phyloP scores from a whole-genome alignment of 2,329 filamentous ascomycete species.

The Ascochyta viciae-villosae region DNA sequence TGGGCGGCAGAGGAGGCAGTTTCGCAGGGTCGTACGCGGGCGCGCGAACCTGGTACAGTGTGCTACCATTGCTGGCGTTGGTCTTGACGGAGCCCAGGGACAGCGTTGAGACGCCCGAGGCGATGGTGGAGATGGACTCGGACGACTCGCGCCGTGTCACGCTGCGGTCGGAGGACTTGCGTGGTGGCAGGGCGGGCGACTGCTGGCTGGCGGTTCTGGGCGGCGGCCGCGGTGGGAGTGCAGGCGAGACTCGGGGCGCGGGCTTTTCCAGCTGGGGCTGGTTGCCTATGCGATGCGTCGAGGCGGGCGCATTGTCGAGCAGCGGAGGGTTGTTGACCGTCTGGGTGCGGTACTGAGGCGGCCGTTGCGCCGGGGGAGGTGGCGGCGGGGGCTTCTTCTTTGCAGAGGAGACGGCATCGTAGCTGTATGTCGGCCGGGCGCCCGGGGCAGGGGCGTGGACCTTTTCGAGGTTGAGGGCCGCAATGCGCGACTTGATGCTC shows the following conservation, averaged over 20 bases:
- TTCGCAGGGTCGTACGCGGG: conserved; percentile 64
- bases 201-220: conserved; percentile 55
- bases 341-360: conserved; percentile 42
- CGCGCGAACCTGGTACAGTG: conserved; percentile 55
- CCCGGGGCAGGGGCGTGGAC: conserved; percentile 49
- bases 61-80: conserved; percentile 43
- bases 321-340: conserved; percentile 52
- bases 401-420: conserved; percentile 39
- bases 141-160: conserved; percentile 42
- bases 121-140: conserved; percentile 62
- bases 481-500: conserved; percentile 56
- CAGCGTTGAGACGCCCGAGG: conserved; percentile 55
- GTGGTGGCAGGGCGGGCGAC: conserved; percentile 54
- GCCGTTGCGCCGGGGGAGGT: conserved; percentile 48
- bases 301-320: conserved; percentile 45
- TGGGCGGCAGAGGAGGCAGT: conserved; percentile 63
- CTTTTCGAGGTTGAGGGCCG: conserved; percentile 56
- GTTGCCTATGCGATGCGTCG: conserved; percentile 48
- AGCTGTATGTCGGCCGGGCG: conserved; percentile 45
- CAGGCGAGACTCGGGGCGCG: conserved; percentile 35
- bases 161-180: conserved; percentile 52
- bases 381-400: conserved; percentile 50
- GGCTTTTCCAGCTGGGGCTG: conserved; percentile 38
- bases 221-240: conserved; percentile 52
- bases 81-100: conserved; percentile 59